Evolutionary conservation across 2,329 filamentous ascomycete species (phyloP).

Genomic region (Calonectria pseudoreteaudii): DNA sequence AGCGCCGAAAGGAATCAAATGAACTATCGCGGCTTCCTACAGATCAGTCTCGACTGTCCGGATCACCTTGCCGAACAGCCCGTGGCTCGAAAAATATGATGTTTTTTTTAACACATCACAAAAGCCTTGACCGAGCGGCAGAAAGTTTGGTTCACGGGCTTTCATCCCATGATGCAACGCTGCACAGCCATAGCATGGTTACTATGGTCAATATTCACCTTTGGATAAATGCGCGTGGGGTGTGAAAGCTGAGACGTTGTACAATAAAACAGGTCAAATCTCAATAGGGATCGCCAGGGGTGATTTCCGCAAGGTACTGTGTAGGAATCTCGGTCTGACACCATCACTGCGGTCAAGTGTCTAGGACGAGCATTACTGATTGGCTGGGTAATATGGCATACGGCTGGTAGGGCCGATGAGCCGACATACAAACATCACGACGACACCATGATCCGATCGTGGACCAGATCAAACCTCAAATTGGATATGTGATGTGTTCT

Average conservation of each 20-base stretch:
- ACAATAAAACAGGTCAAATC: not conserved
- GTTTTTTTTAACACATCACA: not conserved
- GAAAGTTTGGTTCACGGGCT: not conserved
- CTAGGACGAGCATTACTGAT: slow-evolving; percentile 29
- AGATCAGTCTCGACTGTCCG: not conserved
- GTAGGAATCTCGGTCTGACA: slow-evolving; percentile 15
- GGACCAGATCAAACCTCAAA: not conserved
- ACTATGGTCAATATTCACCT: not conserved
- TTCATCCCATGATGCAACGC: not conserved
- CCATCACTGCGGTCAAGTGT: slow-evolving; percentile 5
- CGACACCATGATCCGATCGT: slow-evolving; percentile 11
- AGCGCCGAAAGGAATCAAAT: too few species aligned
- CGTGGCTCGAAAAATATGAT: not conserved
- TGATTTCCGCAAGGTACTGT: slow-evolving; percentile 24
- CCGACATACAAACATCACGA: slow-evolving; percentile 25
- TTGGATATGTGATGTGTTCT: not conserved
- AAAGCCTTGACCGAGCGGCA: not conserved
- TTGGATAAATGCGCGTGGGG: not conserved
- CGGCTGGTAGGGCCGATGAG: slow-evolving; percentile 36
- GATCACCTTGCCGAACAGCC: not conserved
- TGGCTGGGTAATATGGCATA: slow-evolving; percentile 23
- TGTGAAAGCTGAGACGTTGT: slow-evolving; percentile 11
- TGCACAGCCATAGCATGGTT: not conserved
- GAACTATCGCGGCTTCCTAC: not conserved
- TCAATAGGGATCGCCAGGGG: slow-evolving; percentile 20